phyloP scores from a whole-genome alignment of 257 asterid genomes.

The Cruciata laevipes region DNA sequence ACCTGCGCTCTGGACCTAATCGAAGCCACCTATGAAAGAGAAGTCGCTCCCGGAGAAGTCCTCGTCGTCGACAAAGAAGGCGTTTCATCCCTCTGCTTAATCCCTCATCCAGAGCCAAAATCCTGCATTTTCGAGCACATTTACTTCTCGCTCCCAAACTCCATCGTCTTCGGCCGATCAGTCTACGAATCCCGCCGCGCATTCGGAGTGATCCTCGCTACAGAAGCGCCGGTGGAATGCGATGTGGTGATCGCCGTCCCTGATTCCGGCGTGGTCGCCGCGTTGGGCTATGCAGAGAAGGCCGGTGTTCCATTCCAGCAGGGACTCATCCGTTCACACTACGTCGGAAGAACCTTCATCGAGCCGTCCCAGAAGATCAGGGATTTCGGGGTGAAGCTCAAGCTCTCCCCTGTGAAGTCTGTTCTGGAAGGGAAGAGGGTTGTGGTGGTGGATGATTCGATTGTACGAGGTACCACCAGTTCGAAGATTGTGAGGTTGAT shows the following conservation, averaged over 20 bases:
- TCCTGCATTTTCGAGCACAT: constrained; percentile 87
- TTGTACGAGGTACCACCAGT: constrained; percentile 86
- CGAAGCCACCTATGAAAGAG: constrained; percentile 69
- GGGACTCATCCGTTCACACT: constrained; percentile 83
- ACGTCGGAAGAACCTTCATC: constrained; percentile 87
- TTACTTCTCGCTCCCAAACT: constrained; percentile 70
- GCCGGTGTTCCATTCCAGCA: constrained; percentile 89
- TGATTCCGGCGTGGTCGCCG: constrained; percentile 92
- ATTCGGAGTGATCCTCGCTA: constrained; percentile 69
- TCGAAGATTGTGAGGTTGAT: constrained; percentile 82
- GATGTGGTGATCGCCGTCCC: constrained; percentile 95
- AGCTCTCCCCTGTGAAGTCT: constrained; percentile 72
- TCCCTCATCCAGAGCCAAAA: constrained; percentile 58
- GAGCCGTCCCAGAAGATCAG: constrained; percentile 91
- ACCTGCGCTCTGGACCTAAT: constrained; percentile 50
- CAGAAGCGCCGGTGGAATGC: constrained; percentile 73
- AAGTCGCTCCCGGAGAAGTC: constrained; percentile 43
- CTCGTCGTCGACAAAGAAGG: constrained; percentile 44
- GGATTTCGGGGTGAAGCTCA: constrained; percentile 89
- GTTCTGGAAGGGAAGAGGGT: constrained; percentile 95
- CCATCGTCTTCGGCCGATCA: constrained; percentile 67
- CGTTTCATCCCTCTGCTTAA: constrained; percentile 44
- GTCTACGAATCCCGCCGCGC: constrained; percentile 70
- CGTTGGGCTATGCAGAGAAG: constrained; percentile 82
- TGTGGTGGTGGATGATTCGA: constrained; percentile 94